phyloP scores from a whole-genome alignment of 306 rosid genomes.

The Herpetospermum pedunculosum region DNA sequence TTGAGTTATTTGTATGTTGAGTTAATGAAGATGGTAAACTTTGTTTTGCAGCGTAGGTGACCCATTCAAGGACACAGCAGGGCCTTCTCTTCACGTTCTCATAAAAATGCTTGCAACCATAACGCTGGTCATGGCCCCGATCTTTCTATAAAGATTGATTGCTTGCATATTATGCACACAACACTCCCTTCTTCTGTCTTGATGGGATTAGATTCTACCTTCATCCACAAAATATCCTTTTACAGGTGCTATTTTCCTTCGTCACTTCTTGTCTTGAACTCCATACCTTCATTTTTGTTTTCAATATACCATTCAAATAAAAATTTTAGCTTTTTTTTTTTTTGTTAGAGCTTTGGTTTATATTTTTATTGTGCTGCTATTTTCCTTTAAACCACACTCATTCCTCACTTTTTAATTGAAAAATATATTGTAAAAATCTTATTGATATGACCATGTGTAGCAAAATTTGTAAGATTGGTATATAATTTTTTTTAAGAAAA shows the following conservation, averaged over 20 bases:
- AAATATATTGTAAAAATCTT: no score
- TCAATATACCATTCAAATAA: background rate
- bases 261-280: background rate
- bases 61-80: conserved; percentile 98
- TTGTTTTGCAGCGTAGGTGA: conserved; percentile 76
- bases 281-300: background rate
- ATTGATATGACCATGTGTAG: no score
- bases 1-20: background rate
- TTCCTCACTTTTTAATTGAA: no score
- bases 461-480: no score
- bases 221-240: background rate
- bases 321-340: background rate
- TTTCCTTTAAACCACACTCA: background rate
- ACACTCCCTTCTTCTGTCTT: background rate
- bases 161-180: background rate
- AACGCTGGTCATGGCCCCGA: conserved; percentile 94
- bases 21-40: background rate
- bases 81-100: conserved; percentile 94
- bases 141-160: conserved; percentile 55
- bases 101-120: conserved; percentile 96
- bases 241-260: background rate
- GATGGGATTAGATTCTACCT: background rate
- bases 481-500: no score
- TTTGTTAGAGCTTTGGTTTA: background rate
- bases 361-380: background rate